Evolutionary conservation across 345 rosid genomes (phyloP), one percentile per base, ranked within the genome.

Genomic region (Salix koriyanagi): DNA sequence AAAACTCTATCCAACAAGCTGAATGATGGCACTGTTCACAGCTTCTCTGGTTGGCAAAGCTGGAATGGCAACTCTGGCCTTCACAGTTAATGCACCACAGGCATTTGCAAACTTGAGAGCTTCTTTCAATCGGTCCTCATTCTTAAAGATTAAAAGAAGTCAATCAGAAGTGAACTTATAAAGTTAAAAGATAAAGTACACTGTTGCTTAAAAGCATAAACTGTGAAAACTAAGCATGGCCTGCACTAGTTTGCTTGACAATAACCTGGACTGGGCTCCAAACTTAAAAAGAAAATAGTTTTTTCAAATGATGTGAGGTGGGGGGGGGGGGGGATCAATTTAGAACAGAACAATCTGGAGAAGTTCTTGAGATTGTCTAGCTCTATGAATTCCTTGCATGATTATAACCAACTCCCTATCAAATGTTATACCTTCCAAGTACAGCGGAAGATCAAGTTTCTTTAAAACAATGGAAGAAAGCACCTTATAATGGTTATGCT

Each of bases 1-100:
- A 41, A 56, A 58, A 54, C 15, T 58, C 65, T 84, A 89, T 34
- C 86, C 78, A 6, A 85, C 89, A 7, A 82, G 44, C 65, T 87
- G 84, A 8, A 90, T 81, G 30, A 93, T 54, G 60, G 91, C 84
- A 67, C 83, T 73, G 69, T 84, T 83, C 12, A 93, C 98, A 67
- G 89, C 89, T 84, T 91, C 91, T 84, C 69, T 86, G 0, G 94
- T 91, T 16, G 99, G 98, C 85, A 96, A 86, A 1, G 98, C 97
- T 0, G 99, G 98, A 41, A 96, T 96, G 13, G 97, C 97, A 28
- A 97, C 99, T 86, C 99, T 88, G 76, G 87, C 94, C 25, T 67
- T 93, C 42, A 93, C 99, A 0, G 99, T 90, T 81, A 96, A 84
- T 44, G 99, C 99, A 30, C 98, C 99, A 12, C 99, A 96, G 1